Base-by-base conservation (phyloP, 176 grass and related monocot species). In the Carex cristatella region DNA sequence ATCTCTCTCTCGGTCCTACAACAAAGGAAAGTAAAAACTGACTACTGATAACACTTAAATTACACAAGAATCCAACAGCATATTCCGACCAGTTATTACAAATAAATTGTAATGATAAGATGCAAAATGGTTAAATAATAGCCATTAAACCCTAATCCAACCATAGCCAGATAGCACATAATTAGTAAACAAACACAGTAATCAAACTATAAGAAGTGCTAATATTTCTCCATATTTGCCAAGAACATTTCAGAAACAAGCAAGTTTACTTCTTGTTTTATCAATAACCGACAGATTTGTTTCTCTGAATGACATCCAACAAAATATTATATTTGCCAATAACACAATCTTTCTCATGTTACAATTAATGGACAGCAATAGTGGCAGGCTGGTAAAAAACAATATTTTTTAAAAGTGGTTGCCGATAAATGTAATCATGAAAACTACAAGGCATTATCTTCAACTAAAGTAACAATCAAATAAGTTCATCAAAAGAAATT, bases 1-100 rank as follows among this genome's bases (percentile, higher is more conserved):
- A 38, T 98, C 95, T 87, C 89, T 95, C 74, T 98, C 93, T 54
- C 67, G 83, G 80, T 98, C 93, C 95, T 98, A 88, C 23, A 53
- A 46, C 85, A 37, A 87, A 89, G 54, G 28, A 87, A 1, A 9
- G 30, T 48, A 23, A 14, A 33, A 61, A 87, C 10, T 9, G 16
- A 58, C 83, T 51, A 27, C 18, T 81, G 35, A 1, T 48, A n/a
- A 19, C 40, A 72, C 16, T 71, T 11, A 48, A 51, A 70, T 2
- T 8, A 75, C 10, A 75, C 19, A 35, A 16, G 23, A 56, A 78
- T 78, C 27, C 1, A 30, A 57, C 49, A 35, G 2, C 11, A 77
- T 0, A 54, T 31, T 1, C 31, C 4, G 12, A 56, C 27, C 23
- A 32, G 12, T 15, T 54, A 56, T 77, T 56, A 31, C 3, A 32